These are phyloP conservation scores for Cercospora zeina DNA, from an alignment of 2,329 filamentous ascomycete species.

Conservation along the genomic window DNA sequence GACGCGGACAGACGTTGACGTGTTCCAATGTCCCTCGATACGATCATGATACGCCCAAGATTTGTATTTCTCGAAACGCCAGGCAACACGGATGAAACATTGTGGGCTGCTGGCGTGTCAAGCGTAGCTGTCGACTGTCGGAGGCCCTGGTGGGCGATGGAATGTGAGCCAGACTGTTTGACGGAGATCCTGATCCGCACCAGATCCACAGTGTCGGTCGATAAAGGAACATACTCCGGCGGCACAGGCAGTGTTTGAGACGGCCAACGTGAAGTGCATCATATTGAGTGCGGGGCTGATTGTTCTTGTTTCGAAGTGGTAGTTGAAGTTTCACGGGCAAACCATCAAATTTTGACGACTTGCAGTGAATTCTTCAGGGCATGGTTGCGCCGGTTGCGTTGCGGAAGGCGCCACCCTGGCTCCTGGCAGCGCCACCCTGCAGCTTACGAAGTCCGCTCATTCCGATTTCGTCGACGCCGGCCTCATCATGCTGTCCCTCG, in stretches of 20 bases:
- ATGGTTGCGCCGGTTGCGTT: not conserved
- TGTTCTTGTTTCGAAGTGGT: not conserved
- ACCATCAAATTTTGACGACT: not conserved
- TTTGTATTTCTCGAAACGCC: not conserved
- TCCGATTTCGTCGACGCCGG: too few relatives aligned
- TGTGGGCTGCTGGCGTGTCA: not conserved
- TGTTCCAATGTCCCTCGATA: not conserved
- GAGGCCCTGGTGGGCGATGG: not conserved
- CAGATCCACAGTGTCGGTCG: not conserved
- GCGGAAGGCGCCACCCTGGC: not conserved
- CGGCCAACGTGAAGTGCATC: not conserved
- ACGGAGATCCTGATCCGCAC: not conserved
- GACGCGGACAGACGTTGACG: not conserved
- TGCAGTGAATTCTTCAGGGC: not conserved
- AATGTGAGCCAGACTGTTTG: not conserved
- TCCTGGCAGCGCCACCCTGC: not conserved
- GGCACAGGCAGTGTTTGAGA: not conserved
- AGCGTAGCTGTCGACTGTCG: not conserved
- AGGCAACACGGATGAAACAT: not conserved
- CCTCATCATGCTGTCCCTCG: too few relatives aligned
- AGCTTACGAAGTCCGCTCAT: not conserved
- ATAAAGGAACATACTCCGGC: not conserved
- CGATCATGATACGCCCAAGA: not conserved
- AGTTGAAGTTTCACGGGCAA: not conserved
- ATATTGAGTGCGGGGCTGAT: not conserved